Base-by-base conservation (phyloP, 1,284 basidiomycete genomes). In the Puccinia hordei region DNA sequence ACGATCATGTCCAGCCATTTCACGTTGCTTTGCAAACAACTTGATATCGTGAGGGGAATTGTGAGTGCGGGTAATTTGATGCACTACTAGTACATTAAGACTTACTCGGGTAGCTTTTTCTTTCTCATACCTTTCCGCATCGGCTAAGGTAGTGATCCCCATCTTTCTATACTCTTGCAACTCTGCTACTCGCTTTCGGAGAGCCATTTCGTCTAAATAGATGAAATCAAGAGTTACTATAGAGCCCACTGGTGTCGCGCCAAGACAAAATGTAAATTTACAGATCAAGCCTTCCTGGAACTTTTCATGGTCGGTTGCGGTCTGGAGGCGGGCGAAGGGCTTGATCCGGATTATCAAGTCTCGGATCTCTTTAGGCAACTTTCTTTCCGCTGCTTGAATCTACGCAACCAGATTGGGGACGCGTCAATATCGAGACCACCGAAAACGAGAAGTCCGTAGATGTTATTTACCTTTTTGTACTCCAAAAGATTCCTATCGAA, bases 401-500 rank as follows among this genome's bases (percentile, higher is more conserved):
- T 97, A 35, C 13, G 55, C 44, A 80, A 2, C 1, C 3, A 66
- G 17, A 51, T 19, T 73, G 41, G 41, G 24, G 12, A 1, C 33
- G 49, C 49, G 33, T 13, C 17, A 41, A 35, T 27, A 10, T 35
- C 46, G 38, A 27, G 33, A 33, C 17, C 24, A 5, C 27, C 19
- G 5, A 55, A 38, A 22, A 41, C 5, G 24, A 66, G 17, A 49
- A 41, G 13, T 22, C 55, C 17, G 19, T 15, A 19, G 68, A 59
- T 69, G 76, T 27, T 72, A 41, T 30, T 33, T 83, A 94, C 94
- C 90, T 93, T 93, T 86, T 95, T 97, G 85, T 96, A 94, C 84
- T 98, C 95, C 65, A 97, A 88, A 81, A 99, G 86, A 1, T 94
- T 94, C 73, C 96, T 89, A 84, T 98, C 93, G 84, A 95, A 96